phyloP scores from a whole-genome alignment of 2,329 filamentous ascomycete genomes.

The Colletotrichum agaves region DNA sequence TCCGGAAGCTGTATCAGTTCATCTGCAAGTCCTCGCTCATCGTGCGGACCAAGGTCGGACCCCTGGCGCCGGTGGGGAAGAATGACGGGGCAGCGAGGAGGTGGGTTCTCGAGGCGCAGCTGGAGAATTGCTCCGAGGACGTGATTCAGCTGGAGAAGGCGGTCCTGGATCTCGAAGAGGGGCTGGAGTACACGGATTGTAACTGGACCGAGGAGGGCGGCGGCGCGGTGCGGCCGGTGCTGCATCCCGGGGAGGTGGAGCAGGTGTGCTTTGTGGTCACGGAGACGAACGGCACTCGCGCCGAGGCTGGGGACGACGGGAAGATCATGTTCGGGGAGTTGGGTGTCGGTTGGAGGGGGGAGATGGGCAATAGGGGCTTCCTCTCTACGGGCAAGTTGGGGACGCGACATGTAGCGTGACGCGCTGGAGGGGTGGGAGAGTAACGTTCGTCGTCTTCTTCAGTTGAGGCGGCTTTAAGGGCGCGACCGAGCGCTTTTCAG shows the following conservation, averaged over 20 bases:
- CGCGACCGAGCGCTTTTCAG: not conserved
- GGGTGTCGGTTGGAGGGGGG: constrained; percentile 86
- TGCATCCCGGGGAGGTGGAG: constrained; percentile 72
- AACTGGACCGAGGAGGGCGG: constrained; percentile 62
- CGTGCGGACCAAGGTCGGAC: constrained; percentile 88
- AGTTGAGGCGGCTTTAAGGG: constrained; percentile 6
- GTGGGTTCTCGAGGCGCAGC: constrained; percentile 90
- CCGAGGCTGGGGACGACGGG: constrained; percentile 68
- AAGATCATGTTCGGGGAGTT: constrained; percentile 81
- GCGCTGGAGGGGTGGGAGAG: not conserved
- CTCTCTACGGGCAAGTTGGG: constrained; percentile 87
- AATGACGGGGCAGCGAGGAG: constrained; percentile 45
- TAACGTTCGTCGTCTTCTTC: not conserved
- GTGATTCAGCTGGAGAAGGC: constrained; percentile 80
- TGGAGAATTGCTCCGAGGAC: constrained; percentile 93
- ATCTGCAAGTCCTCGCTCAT: constrained; percentile 90
- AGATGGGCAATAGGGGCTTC: constrained; percentile 89
- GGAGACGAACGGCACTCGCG: constrained; percentile 49
- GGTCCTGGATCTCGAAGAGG: constrained; percentile 62
- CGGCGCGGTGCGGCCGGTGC: constrained; percentile 59
- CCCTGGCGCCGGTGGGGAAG: constrained; percentile 55
- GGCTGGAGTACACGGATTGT: constrained; percentile 63
- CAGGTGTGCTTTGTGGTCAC: constrained; percentile 73
- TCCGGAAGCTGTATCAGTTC: constrained; percentile 96
- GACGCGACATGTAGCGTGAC: constrained; percentile 51